phyloP scores from a whole-genome alignment of 2,329 filamentous ascomycete species.

The Bipolaris cookei region DNA sequence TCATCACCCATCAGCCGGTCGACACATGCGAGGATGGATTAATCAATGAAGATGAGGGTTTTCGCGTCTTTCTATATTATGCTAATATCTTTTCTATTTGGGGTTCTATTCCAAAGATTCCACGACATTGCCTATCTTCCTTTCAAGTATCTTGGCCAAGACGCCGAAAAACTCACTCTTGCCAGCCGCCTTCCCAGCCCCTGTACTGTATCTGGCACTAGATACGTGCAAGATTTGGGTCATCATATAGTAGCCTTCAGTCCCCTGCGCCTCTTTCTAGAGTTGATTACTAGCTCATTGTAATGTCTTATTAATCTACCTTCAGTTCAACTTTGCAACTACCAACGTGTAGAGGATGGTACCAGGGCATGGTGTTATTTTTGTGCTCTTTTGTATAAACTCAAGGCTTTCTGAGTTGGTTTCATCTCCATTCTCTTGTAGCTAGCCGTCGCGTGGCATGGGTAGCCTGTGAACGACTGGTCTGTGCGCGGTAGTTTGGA shows the following conservation, averaged over 20 bases:
- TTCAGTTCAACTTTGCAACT: neutral
- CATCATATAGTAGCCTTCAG: neutral
- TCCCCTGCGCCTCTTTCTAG: neutral
- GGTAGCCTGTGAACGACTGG: constrained; percentile 7
- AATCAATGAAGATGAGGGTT: too few relatives aligned
- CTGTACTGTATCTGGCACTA: neutral
- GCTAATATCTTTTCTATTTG: too few relatives aligned
- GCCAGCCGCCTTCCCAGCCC: neutral
- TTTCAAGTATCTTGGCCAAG: neutral
- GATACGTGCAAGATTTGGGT: neutral
- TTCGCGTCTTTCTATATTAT: too few relatives aligned
- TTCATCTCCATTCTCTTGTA: neutral
- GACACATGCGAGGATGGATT: neutral
- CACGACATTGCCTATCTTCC: neutral
- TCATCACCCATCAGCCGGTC: neutral
- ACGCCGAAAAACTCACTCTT: neutral
- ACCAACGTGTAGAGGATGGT: neutral
- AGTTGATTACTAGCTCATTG: neutral
- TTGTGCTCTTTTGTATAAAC: neutral
- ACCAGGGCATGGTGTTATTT: neutral
- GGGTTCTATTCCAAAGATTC: neutral
- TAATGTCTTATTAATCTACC: neutral
- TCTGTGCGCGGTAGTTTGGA: constrained; percentile 1
- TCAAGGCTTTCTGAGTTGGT: neutral
- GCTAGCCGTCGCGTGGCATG: neutral